A percentile compares a stretch with the other conserved stretches of the same genome.
These are phyloP conservation scores for Neurospora sp. DNA, from an alignment of 495 filamentous ascomycete species.

Conservation along the genomic window DNA sequence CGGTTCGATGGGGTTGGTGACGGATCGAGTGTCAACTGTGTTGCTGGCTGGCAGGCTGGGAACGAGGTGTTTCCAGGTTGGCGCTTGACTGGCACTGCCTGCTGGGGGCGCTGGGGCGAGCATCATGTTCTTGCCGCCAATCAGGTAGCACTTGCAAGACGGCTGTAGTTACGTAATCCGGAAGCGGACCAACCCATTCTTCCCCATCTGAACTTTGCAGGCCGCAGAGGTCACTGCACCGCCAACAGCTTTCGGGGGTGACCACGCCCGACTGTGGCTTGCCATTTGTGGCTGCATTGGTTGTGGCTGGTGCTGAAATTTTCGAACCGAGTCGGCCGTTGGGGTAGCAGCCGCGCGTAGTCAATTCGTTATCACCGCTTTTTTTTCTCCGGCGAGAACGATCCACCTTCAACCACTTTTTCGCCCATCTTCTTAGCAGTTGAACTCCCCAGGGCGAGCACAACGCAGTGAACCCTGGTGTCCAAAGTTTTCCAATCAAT, in stretches of 20 bases:
- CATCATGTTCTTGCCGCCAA: conserved; percentile 3
- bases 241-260: background rate
- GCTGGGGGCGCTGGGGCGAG: conserved; percentile 19
- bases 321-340: background rate
- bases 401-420: conserved; percentile 1
- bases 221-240: background rate
- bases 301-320: background rate
- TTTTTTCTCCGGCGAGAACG: background rate
- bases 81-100: conserved; percentile 23
- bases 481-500: background rate
- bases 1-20: conserved; percentile 13
- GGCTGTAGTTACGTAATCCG: conserved; percentile 20
- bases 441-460: conserved; percentile 18
- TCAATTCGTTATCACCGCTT: background rate
- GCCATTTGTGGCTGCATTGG: background rate
- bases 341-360: background rate
- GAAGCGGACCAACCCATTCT: conserved; percentile 13
- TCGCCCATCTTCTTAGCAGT: background rate
- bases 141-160: background rate
- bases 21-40: conserved; percentile 11
- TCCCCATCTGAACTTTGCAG: background rate
- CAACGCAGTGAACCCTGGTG: conserved; percentile 24
- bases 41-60: conserved; percentile 11
- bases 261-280: background rate
- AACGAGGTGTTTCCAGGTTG: conserved; percentile 34